These are phyloP conservation scores for Bacidia rubella DNA, from an alignment of 495 filamentous ascomycete genomes.

Conservation along the genomic window DNA sequence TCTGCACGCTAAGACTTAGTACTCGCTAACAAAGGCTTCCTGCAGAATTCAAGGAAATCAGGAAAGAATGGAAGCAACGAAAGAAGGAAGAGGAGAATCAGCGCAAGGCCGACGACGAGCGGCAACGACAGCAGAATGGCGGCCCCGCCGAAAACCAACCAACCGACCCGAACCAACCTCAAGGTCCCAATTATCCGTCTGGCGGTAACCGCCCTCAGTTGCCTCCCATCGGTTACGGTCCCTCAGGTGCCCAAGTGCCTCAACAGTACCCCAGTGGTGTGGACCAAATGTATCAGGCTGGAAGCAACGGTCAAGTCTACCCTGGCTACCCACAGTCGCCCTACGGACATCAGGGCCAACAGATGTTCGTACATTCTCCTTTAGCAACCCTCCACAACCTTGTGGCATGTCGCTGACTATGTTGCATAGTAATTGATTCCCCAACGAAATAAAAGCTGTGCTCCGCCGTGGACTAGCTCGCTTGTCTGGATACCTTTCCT, in stretches of 20 bases:
- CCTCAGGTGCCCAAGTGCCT: conserved; percentile 46
- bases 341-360: conserved; percentile 52
- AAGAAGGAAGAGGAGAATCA: conserved; percentile 95
- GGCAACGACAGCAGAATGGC: conserved; percentile 53
- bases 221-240: conserved; percentile 75
- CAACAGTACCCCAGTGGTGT: conserved; percentile 50
- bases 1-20: conserved; percentile 7
- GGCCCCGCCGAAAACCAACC: conserved; percentile 40
- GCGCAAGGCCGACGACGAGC: conserved; percentile 85
- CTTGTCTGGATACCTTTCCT: conserved; percentile 12
- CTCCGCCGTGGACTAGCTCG: conserved; percentile 12
- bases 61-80: conserved; percentile 96
- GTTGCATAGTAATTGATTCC: no score
- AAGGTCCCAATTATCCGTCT: conserved; percentile 42
- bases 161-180: conserved; percentile 43
- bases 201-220: conserved; percentile 54
- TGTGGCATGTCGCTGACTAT: conserved; percentile 7
- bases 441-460: no score
- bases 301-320: conserved; percentile 58
- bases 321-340: conserved; percentile 62
- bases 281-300: conserved; percentile 39
- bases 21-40: conserved; percentile 14
- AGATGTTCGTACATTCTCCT: conserved; percentile 48
- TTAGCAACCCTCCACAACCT: conserved; percentile 34
- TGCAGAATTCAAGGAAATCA: conserved; percentile 96